A percentile compares a stretch with the other conserved stretches of the same genome.
phyloP scores from a whole-genome alignment of 306 rosid species.

The Acacia confusa region DNA sequence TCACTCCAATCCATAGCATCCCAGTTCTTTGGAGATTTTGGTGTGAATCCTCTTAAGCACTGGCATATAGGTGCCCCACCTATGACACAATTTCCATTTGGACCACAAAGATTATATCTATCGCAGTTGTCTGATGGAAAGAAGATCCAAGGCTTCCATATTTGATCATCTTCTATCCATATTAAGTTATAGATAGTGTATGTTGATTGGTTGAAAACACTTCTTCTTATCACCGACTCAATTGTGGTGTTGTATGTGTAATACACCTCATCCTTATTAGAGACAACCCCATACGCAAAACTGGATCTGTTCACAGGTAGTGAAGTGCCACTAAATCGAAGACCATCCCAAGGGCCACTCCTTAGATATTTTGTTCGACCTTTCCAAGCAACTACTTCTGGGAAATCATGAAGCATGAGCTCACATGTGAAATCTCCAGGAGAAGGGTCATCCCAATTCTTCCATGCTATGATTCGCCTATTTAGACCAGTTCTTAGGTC shows the following conservation, averaged over 20 bases:
- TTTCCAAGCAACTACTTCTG: constrained; percentile 30
- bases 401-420: constrained; percentile 20
- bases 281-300: not conserved
- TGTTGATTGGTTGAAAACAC: constrained; percentile 37
- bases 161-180: constrained; percentile 27
- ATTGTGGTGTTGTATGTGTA: not conserved
- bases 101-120: constrained; percentile 43
- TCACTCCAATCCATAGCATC: constrained; percentile 3
- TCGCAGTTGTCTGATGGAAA: constrained; percentile 47
- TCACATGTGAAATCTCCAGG: constrained; percentile 37
- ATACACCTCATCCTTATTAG: constrained; percentile 40
- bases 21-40: constrained; percentile 39
- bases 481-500: constrained; percentile 35
- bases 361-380: constrained; percentile 27
- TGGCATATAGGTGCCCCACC: constrained; percentile 32
- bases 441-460: constrained; percentile 45
- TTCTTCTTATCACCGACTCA: constrained; percentile 11
- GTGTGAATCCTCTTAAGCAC: constrained; percentile 51
- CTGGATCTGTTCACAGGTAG: too few relatives aligned
- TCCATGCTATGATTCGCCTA: constrained; percentile 39
- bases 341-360: constrained; percentile 55
- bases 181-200: not conserved
- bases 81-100: constrained; percentile 32
- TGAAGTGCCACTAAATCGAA: constrained; percentile 19
- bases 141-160: constrained; percentile 28